These are phyloP conservation scores for Capsicum rhomboideum DNA, from an alignment of 257 asterid species.

Conservation along the genomic window DNA sequence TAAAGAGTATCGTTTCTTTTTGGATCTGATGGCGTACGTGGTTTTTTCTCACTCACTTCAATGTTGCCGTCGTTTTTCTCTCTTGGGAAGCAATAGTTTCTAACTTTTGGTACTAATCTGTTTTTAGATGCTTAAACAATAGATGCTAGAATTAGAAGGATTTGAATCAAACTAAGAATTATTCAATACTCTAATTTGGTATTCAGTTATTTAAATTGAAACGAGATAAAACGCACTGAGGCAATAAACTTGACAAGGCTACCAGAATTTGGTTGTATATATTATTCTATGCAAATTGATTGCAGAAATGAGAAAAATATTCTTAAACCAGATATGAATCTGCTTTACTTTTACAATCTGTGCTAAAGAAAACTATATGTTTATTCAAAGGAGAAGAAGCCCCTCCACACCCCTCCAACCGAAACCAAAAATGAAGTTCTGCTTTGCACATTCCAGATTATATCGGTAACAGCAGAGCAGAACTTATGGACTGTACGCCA, in stretches of 20 bases:
- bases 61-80: not conserved
- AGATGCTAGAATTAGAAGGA: not conserved
- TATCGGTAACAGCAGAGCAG: not conserved
- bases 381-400: not conserved
- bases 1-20: not conserved
- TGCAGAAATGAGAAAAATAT: not conserved
- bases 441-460: not conserved
- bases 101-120: not conserved
- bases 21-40: not conserved
- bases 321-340: not conserved
- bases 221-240: not conserved
- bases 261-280: not conserved
- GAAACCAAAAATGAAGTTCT: not conserved
- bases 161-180: not conserved
- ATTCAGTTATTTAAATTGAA: not conserved
- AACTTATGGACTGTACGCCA: not conserved
- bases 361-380: not conserved
- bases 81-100: not conserved
- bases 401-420: not conserved
- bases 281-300: not conserved
- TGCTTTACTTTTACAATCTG: not conserved
- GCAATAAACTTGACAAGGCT: not conserved
- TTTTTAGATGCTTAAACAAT: not conserved
- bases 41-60: not conserved
- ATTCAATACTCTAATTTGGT: not conserved